Evolutionary conservation across 495 filamentous ascomycete genomes (phyloP), one percentile per base, ranked within the genome.

Genomic region (Jackrogersella minutella): DNA sequence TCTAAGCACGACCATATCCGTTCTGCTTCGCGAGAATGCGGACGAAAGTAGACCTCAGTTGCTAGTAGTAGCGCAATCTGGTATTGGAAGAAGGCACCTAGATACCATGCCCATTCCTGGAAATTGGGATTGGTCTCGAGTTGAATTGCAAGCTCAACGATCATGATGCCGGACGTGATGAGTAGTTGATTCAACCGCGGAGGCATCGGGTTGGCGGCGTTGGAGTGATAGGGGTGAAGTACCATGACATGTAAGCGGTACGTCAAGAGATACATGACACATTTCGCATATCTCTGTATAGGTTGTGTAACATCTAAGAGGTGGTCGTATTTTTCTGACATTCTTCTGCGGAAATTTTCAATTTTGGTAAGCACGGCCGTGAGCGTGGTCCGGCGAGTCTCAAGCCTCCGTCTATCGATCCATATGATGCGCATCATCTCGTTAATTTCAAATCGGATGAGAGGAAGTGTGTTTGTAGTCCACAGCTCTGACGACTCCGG

Each of bases 1-100:
- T 91, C 88, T 9, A 92, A 78, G 59, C 86, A 89, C 5, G 77
- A 74, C 90, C 90, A 92, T 46, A 91, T 88, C 22, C 88, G 80
- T 28, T 82, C 79, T 17, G 86, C 86, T 40, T 86, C 77, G 53
- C 75, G 76, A 50, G 81, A 79, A 58, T 84, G 74, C 0, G 87
- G 87, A 49, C 82, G 81, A 19, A 82, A 81, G 71, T 83, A 88
- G 0, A 85, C 70, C 66, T 85, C 83, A 1, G 82, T 82, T 14
- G 84, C 78, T 22, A 87, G 74, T 8, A 85, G 62, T 21, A 87
- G 76, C 2, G 82, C 82, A 17, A 82, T 78, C 55, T 86, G 82
- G 56, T 82, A 87, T 56, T 86, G 83, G 59, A 85, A 79, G 58
- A 81, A 82, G 10, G 84, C 83, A 10, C 84, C 82, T 8, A 79